These are phyloP conservation scores for Aspergillus pseudotamarii DNA, from an alignment of 2,329 filamentous ascomycete species.

Conservation along the genomic window DNA sequence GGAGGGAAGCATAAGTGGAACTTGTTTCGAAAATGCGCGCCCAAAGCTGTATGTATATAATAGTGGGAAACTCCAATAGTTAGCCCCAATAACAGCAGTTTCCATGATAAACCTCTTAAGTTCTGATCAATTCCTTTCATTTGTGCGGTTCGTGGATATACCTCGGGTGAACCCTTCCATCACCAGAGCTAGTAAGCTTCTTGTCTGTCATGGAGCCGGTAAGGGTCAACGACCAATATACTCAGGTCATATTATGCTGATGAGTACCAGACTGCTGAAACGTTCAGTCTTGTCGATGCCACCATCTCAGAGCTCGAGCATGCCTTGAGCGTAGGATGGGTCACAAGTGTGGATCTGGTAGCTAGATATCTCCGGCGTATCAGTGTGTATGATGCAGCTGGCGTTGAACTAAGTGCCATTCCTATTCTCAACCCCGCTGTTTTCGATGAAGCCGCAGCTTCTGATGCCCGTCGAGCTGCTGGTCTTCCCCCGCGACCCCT, in stretches of 20 bases:
- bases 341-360: slow-evolving; percentile 51
- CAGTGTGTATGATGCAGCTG: slow-evolving; percentile 49
- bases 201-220: background rate
- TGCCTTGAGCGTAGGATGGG: slow-evolving; percentile 44
- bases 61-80: background rate
- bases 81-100: background rate
- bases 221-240: background rate
- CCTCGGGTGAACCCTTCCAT: background rate
- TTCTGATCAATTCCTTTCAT: background rate
- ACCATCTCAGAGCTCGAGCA: slow-evolving; percentile 48
- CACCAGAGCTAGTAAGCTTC: background rate
- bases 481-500: slow-evolving; percentile 43
- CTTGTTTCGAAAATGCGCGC: background rate
- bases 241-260: background rate
- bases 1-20: background rate
- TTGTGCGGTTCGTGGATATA: background rate
- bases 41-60: background rate
- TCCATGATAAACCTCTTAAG: background rate
- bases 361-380: slow-evolving; percentile 53
- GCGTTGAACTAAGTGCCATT: slow-evolving; percentile 49
- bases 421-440: slow-evolving; percentile 51
- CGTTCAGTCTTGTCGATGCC: slow-evolving; percentile 49
- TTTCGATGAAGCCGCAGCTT: slow-evolving; percentile 51
- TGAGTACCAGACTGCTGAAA: background rate
- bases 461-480: slow-evolving; percentile 48